These are phyloP conservation scores for Cetraspora pellucida DNA, from an alignment of 192 early-diverging fungal genomes.

Conservation along the genomic window DNA sequence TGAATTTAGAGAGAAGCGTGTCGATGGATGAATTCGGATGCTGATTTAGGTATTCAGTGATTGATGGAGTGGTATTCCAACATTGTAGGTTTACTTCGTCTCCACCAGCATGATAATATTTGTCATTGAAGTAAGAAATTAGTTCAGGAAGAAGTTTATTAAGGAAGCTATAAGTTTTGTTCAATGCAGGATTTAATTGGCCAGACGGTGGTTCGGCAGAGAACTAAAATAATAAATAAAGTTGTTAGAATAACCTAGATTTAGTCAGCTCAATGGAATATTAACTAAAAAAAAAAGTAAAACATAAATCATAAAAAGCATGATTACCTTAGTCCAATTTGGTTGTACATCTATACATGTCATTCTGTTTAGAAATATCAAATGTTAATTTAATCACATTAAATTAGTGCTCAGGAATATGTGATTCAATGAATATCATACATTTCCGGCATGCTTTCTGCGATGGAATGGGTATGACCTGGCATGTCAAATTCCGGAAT, in stretches of 20 bases:
- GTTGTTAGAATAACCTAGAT: conserved; percentile 38
- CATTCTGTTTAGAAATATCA: no score
- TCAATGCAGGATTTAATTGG: conserved; percentile 73
- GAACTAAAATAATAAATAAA: conserved; percentile 29
- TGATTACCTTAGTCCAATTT: no score
- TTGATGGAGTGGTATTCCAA: conserved; percentile 44
- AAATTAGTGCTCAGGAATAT: no score
- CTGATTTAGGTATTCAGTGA: conserved; percentile 33
- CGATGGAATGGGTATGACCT: conserved; percentile 65
- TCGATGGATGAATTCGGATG: conserved; percentile 33
- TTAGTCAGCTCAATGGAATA: conserved; percentile 24
- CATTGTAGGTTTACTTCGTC: conserved; percentile 79
- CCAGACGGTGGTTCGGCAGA: conserved; percentile 79
- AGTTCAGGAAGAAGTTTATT: conserved; percentile 68
- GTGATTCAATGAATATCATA: not conserved
- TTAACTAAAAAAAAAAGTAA: no score
- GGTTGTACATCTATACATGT: no score
- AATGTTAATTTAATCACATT: no score
- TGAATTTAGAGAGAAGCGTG: conserved; percentile 45
- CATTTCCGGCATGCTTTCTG: conserved; percentile 35
- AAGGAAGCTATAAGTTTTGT: conserved; percentile 66
- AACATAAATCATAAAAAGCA: no score
- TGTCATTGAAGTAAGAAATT: conserved; percentile 66
- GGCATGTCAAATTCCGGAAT: conserved; percentile 95
- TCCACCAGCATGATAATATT: conserved; percentile 72